phyloP scores from a whole-genome alignment of 2,329 filamentous ascomycete species.

The Hypomyces perniciosus region DNA sequence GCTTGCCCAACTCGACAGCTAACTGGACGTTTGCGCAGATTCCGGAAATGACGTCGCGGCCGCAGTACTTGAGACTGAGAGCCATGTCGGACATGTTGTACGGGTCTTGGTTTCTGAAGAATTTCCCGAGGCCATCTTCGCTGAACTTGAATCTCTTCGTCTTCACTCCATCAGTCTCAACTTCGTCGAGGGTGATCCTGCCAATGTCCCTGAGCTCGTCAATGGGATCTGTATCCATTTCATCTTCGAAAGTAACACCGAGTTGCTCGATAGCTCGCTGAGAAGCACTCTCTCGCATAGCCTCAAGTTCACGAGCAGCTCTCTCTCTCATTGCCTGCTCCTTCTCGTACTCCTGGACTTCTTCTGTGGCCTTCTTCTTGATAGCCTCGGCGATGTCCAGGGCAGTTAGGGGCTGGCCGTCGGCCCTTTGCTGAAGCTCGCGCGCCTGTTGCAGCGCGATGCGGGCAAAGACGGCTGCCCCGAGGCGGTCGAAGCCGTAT shows the following conservation, averaged over 20 bases:
- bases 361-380: slow-evolving; percentile 15
- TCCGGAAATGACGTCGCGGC: slow-evolving; percentile 38
- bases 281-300: background rate
- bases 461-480: slow-evolving; percentile 18
- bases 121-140: slow-evolving; percentile 20
- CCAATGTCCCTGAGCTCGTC: slow-evolving; percentile 7
- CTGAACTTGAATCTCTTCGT: slow-evolving; percentile 26
- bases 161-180: slow-evolving; percentile 11
- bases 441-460: slow-evolving; percentile 18
- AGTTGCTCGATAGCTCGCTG: background rate
- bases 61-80: slow-evolving; percentile 18
- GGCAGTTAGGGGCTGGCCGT: slow-evolving; percentile 13
- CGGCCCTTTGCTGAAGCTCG: slow-evolving; percentile 9
- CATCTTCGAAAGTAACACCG: background rate
- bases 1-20: slow-evolving; percentile 46
- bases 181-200: slow-evolving; percentile 9
- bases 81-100: slow-evolving; percentile 16
- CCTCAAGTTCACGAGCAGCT: background rate
- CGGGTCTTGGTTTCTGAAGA: slow-evolving; percentile 26
- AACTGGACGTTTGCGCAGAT: slow-evolving; percentile 45
- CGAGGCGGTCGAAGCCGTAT: slow-evolving; percentile 16
- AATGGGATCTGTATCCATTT: slow-evolving; percentile 1
- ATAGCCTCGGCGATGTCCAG: slow-evolving; percentile 18
- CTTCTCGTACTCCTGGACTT: slow-evolving; percentile 13
- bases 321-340: background rate